Conservation (phyloP, 208 protist genomes). For the Leishmania arabica region DNA sequence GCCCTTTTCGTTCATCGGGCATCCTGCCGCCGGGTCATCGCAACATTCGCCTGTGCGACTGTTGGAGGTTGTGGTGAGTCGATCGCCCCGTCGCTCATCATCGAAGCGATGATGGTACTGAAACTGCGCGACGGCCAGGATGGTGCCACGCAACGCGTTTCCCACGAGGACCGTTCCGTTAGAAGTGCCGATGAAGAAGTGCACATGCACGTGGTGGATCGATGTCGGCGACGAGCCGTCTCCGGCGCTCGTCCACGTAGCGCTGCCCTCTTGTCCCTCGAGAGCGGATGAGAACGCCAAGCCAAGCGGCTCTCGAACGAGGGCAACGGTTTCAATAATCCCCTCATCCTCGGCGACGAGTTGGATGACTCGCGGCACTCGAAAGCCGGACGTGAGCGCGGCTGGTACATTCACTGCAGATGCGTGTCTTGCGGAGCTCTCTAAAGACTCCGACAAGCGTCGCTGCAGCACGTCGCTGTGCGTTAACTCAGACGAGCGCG, state of each 20-base stretch:
- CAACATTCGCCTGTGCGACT: background rate
- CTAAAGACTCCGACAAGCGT: background rate
- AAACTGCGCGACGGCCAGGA: constrained; percentile 76
- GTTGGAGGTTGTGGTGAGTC: constrained; percentile 12
- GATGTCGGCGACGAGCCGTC: background rate
- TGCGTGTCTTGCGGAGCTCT: background rate
- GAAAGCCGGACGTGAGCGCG: constrained; percentile 42
- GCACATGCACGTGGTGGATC: constrained; percentile 46
- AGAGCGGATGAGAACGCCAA: background rate
- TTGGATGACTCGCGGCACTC: constrained; percentile 53
- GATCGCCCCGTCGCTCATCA: constrained; percentile 8
- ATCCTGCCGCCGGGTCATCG: background rate
- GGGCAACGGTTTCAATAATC: constrained; percentile 55
- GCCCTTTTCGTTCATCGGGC: background rate
- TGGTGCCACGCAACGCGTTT: constrained; percentile 79
- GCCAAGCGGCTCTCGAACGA: constrained; percentile 44
- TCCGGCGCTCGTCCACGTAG: background rate
- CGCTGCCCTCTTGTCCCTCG: background rate
- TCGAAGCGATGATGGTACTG: constrained; percentile 33
- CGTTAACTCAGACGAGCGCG: background rate
- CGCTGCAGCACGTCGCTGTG: constrained; percentile 1
- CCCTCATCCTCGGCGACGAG: constrained; percentile 71
- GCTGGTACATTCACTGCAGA: constrained; percentile 1
- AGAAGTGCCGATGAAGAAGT: constrained; percentile 86
- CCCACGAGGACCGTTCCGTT: constrained; percentile 79